Conservation (phyloP, 164 flowering plant genomes). For the Stephania yunnanensis region DNA sequence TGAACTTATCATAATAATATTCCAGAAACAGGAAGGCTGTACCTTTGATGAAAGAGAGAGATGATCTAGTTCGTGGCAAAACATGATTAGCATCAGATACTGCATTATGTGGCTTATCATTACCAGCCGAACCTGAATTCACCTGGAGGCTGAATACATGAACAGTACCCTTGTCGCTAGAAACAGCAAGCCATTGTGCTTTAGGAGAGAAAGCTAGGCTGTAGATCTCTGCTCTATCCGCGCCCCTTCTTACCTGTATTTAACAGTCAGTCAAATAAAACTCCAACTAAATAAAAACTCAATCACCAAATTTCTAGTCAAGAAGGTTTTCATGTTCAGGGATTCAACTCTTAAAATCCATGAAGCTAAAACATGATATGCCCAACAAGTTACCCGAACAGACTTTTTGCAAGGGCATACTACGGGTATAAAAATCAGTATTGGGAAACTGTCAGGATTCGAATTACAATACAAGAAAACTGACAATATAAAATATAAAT, state of each 20-base stretch:
- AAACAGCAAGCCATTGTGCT: slow-evolving; percentile 90
- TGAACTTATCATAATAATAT: too few species aligned
- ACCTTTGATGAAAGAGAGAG: slow-evolving; percentile 84
- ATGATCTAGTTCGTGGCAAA: slow-evolving; percentile 36
- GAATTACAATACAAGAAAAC: too few species aligned
- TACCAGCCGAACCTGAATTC: slow-evolving; percentile 36
- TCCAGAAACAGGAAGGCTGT: background rate
- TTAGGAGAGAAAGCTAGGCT: slow-evolving; percentile 84
- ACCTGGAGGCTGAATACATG: slow-evolving; percentile 86
- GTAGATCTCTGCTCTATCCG: slow-evolving; percentile 92
- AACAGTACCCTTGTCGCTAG: slow-evolving; percentile 98
- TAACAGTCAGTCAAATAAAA: background rate
- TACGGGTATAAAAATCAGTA: too few species aligned
- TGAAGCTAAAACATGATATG: too few species aligned
- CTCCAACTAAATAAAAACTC: too few species aligned
- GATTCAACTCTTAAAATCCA: too few species aligned
- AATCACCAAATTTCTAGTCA: too few species aligned
- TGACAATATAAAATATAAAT: too few species aligned
- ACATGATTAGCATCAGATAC: slow-evolving; percentile 29
- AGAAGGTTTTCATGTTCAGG: too few species aligned
- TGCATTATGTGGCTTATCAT: slow-evolving; percentile 28
- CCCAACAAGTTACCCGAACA: too few species aligned
- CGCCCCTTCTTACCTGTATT: slow-evolving; percentile 88
- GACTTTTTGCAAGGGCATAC: too few species aligned
- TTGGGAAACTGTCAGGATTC: too few species aligned